phyloP scores from a whole-genome alignment of 495 filamentous ascomycete genomes.

The Xylaria telfairii region DNA sequence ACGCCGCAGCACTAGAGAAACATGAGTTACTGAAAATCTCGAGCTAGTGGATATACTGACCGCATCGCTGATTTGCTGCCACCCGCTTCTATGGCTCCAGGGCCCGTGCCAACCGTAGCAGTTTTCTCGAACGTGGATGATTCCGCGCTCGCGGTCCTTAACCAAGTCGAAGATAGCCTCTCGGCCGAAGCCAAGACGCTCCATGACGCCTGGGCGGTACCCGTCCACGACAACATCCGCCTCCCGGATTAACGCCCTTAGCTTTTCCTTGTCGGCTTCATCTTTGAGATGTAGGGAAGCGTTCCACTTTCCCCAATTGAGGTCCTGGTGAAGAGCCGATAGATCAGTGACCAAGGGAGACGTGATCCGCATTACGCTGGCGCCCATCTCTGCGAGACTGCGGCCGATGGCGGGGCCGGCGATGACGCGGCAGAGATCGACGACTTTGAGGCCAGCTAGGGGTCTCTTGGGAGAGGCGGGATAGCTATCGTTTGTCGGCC shows the following conservation, averaged over 20 bases:
- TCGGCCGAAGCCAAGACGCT: constrained; percentile 55
- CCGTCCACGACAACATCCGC: constrained; percentile 61
- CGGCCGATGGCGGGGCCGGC: constrained; percentile 60
- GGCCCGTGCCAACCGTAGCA: constrained; percentile 62
- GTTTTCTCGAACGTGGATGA: constrained; percentile 58
- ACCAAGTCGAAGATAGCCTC: constrained; percentile 53
- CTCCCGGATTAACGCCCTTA: constrained; percentile 52
- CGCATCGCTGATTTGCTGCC: constrained; percentile 61
- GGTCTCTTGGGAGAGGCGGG: constrained; percentile 47
- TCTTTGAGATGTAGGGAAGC: constrained; percentile 53
- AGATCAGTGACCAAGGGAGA: constrained; percentile 56
- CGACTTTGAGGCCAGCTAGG: constrained; percentile 62
- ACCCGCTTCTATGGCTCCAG: constrained; percentile 53
- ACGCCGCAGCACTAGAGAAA: constrained; percentile 37
- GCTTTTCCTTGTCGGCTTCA: constrained; percentile 45
- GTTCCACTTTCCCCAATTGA: constrained; percentile 64
- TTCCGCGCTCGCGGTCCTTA: constrained; percentile 46
- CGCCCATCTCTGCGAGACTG: constrained; percentile 62
- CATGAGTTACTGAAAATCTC: not conserved
- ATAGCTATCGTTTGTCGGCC: constrained; percentile 34
- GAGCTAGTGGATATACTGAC: constrained; percentile 3
- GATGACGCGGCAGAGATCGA: constrained; percentile 64
- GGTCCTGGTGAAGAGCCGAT: constrained; percentile 46
- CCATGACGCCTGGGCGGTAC: constrained; percentile 56
- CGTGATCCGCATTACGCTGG: constrained; percentile 64